A percentile compares a stretch with the other conserved stretches of the same genome.
phyloP scores from a whole-genome alignment of 768 basidiomycete species.

The Auriscalpium microsporum region DNA sequence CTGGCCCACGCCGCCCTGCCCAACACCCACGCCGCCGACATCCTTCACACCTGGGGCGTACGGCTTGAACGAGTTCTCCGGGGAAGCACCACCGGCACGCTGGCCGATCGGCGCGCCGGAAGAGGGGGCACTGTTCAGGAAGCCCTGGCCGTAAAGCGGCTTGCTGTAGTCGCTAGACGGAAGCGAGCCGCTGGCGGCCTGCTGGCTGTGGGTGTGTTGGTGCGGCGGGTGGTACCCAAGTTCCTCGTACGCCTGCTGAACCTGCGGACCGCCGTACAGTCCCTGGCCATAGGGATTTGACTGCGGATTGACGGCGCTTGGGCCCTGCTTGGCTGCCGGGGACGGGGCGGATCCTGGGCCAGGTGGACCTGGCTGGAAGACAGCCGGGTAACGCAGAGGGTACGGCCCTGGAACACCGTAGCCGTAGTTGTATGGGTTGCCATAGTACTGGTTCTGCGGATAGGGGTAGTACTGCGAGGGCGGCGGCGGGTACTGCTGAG shows the following conservation, averaged over 20 bases:
- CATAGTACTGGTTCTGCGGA: constrained; percentile 71
- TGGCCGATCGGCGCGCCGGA: constrained; percentile 40
- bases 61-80: constrained; percentile 69
- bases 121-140: constrained; percentile 43
- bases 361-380: constrained; percentile 67
- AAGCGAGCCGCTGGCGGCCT: constrained; percentile 29
- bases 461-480: constrained; percentile 58
- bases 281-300: constrained; percentile 56
- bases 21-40: constrained; percentile 36
- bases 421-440: constrained; percentile 55
- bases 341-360: constrained; percentile 58
- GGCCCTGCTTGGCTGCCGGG: constrained; percentile 59
- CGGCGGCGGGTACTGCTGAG: constrained; percentile 56
- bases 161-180: constrained; percentile 37
- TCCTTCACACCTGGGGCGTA: constrained; percentile 59
- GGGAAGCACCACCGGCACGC: constrained; percentile 47
- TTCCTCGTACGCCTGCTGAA: constrained; percentile 48
- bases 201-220: constrained; percentile 31
- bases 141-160: constrained; percentile 51
- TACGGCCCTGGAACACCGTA: constrained; percentile 57
- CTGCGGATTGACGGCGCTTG: constrained; percentile 40
- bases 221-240: constrained; percentile 52
- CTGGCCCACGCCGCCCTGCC: constrained; percentile 29
- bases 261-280: constrained; percentile 58
- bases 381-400: constrained; percentile 51